These are phyloP conservation scores for Ilex paraguariensis DNA, from an alignment of 305 asterid species.

Conservation along the genomic window DNA sequence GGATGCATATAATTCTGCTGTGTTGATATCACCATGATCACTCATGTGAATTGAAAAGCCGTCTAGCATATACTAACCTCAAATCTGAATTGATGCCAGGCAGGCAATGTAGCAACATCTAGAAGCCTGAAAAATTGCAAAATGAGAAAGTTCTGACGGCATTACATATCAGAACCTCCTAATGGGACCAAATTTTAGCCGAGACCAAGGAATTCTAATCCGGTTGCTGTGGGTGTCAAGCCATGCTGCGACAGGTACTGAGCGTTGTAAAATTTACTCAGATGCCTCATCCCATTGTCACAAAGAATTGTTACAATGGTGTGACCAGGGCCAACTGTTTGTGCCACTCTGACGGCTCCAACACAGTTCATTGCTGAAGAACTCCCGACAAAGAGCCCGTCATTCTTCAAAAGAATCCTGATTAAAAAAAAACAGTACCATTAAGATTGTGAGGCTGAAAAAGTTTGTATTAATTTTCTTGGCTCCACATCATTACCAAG, in stretches of 20 bases:
- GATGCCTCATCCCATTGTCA: constrained; percentile 93
- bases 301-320: constrained; percentile 82
- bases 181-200: constrained; percentile 5
- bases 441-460: background rate
- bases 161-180: background rate
- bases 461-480: too few relatives aligned
- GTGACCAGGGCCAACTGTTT: constrained; percentile 78
- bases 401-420: constrained; percentile 78
- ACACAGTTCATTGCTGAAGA: constrained; percentile 97
- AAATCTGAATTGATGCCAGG: background rate
- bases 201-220: constrained; percentile 64
- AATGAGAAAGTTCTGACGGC: too few relatives aligned
- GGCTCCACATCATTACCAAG: too few relatives aligned
- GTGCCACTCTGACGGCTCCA: constrained; percentile 86
- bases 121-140: too few relatives aligned
- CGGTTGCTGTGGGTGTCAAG: constrained; percentile 60
- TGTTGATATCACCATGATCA: too few relatives aligned
- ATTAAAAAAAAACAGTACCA: constrained; percentile 2
- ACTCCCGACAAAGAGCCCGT: constrained; percentile 94
- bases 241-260: constrained; percentile 57
- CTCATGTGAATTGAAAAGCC: background rate
- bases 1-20: too few relatives aligned
- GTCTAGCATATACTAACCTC: background rate
- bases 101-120: too few relatives aligned
- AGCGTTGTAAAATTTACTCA: constrained; percentile 69